Conservation (phyloP, 768 basidiomycete species). For the Suillus spraguei region DNA sequence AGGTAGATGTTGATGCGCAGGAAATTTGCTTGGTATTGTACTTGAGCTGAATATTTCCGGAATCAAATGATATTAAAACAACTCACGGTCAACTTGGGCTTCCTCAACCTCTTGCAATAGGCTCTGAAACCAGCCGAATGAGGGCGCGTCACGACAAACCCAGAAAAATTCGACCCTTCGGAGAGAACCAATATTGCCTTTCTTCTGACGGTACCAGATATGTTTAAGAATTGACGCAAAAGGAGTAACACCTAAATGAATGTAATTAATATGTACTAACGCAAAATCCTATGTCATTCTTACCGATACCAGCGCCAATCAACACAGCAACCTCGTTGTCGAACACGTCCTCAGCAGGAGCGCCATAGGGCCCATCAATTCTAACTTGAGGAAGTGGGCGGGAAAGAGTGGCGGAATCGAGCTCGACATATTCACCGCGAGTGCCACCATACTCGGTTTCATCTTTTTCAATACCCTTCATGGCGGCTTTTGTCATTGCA, state of each 20-base stretch:
- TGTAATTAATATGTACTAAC: constrained; percentile 6
- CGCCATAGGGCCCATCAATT: constrained; percentile 92
- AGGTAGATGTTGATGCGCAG: constrained; percentile 90
- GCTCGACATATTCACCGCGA: constrained; percentile 83
- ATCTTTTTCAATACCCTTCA: constrained; percentile 75
- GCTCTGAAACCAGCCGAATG: constrained; percentile 97
- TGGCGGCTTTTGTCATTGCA: constrained; percentile 74
- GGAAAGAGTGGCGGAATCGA: constrained; percentile 53
- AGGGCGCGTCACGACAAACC: constrained; percentile 92
- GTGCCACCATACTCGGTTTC: constrained; percentile 41
- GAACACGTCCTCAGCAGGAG: constrained; percentile 91
- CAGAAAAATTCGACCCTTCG: constrained; percentile 94
- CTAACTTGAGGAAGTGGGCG: constrained; percentile 67
- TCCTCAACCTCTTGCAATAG: constrained; percentile 87
- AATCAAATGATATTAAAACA: not conserved
- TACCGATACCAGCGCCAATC: constrained; percentile 92
- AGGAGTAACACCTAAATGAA: constrained; percentile 75
- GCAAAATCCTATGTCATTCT: constrained; percentile 20
- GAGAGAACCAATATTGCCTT: constrained; percentile 74
- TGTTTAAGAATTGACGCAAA: constrained; percentile 95
- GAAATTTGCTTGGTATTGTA: constrained; percentile 69
- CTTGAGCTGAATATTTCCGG: constrained; percentile 15
- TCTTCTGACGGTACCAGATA: constrained; percentile 92
- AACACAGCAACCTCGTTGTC: constrained; percentile 86
- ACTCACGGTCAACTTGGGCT: constrained; percentile 86